Percentiles rank a stretch among this genome's conserved stretches.
phyloP scores from a whole-genome alignment of 1,139 yeast genomes.

The Debaryomyces sp. region DNA sequence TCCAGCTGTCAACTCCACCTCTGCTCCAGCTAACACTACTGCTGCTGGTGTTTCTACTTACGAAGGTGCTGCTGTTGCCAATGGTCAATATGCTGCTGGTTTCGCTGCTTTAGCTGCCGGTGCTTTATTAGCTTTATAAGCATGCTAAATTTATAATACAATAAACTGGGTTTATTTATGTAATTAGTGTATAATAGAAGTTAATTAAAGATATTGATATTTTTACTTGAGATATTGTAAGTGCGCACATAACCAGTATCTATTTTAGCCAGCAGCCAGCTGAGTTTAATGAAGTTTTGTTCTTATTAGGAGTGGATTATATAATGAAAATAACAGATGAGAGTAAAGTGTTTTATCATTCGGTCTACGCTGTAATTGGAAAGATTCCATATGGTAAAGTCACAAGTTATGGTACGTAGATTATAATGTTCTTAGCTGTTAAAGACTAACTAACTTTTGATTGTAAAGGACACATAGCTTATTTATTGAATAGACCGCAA shows the following conservation, averaged over 20 bases:
- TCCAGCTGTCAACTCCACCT: slow-evolving; percentile 15
- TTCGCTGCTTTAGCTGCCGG: slow-evolving; percentile 55
- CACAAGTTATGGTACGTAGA: slow-evolving; percentile 59
- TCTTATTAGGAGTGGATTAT: neutral
- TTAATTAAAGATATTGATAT: neutral
- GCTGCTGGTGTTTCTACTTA: slow-evolving; percentile 39
- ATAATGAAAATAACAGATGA: slow-evolving; percentile 44
- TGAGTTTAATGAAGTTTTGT: neutral
- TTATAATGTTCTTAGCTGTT: neutral
- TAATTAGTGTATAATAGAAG: slow-evolving; percentile 7
- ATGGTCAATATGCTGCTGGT: slow-evolving; percentile 43
- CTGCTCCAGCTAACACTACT: slow-evolving; percentile 25
- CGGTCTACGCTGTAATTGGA: slow-evolving; percentile 58
- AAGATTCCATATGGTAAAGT: slow-evolving; percentile 67
- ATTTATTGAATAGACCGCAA: slow-evolving; percentile 59
- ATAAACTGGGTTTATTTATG: slow-evolving; percentile 7
- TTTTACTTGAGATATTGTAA: too few species aligned
- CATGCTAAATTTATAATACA: slow-evolving; percentile 2
- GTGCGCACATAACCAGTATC: neutral
- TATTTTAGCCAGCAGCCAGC: neutral
- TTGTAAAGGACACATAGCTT: slow-evolving; percentile 62
- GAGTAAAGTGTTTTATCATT: slow-evolving; percentile 57
- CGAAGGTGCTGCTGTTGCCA: slow-evolving; percentile 44
- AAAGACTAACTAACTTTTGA: slow-evolving; percentile 13
- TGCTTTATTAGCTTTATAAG: slow-evolving; percentile 55